Evolutionary conservation across 1,284 basidiomycete genomes (phyloP), one percentile per base, ranked within the genome.

Genomic region (Fomitiporia mediterranea): DNA sequence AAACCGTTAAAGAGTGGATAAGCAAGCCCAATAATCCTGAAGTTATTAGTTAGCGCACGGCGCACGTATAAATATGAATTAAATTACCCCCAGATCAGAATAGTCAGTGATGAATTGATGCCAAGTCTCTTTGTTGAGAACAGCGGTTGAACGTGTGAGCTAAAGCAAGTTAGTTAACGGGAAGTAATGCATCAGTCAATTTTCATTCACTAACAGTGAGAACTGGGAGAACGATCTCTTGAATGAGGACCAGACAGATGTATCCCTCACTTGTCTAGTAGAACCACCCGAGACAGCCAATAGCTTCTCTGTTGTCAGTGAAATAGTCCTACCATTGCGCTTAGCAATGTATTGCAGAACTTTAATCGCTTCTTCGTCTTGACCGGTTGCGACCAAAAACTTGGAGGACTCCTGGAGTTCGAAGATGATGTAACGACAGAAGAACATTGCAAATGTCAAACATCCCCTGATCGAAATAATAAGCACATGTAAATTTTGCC

Each of bases 341-440:
- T 67, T 68, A 5, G 82, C 83, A 51, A 85, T 71, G 44, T 76
- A 73, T 52, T 72, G 62, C 11, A 82, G 69, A 61, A 81, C 79
- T 53, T 70, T 66, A 25, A 84, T 66, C 13, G 81, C 82, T 50
- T 82, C 80, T 58, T 73, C 70, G 63, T 84, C 82, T 35, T 77
- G 73, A 9, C 79, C 79, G 62, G 80, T 76, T 0, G 75, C 78
- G 38, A 81, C 67, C 23, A 83, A 70, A 64, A 76, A 85, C 65
- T 85, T 85, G 27, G 83, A 77, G 8, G 80, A 82, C 64, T 85
- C 83, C 57, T 79, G 75, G 19, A 85, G 70, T 49, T 76, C 69
- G 56, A 79, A 79, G 9, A 78, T 63, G 53, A 73, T 57, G 61
- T 73, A 78, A 25, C 77, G 77, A 57, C 69, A 56, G 35, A 78